Percentiles rank a stretch among this genome's conserved stretches.
phyloP scores from a whole-genome alignment of 495 filamentous ascomycete genomes.

The Penicillium chermesinum region DNA sequence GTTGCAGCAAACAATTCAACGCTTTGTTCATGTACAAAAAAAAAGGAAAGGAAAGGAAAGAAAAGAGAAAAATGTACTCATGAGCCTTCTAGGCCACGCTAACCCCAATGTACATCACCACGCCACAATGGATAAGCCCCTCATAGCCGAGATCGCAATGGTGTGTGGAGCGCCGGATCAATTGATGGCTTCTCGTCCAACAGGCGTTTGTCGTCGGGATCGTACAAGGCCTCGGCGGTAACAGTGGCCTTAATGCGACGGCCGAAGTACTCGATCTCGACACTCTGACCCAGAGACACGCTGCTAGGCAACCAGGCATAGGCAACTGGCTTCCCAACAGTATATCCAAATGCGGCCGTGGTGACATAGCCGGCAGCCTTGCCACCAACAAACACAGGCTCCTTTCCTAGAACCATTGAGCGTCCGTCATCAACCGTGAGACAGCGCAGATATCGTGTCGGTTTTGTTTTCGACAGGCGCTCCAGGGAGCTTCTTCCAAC shows the following conservation, averaged over 20 bases:
- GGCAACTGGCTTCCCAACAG: constrained; percentile 38
- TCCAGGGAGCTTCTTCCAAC: constrained; percentile 36
- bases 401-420: constrained; percentile 46
- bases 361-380: constrained; percentile 44
- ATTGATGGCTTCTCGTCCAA: constrained; percentile 9
- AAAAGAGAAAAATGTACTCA: too few species aligned
- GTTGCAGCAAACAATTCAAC: background rate
- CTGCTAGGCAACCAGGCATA: constrained; percentile 42
- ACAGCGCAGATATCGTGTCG: constrained; percentile 30
- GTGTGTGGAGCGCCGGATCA: constrained; percentile 4
- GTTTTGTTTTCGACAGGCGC: constrained; percentile 15
- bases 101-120: background rate
- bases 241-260: constrained; percentile 39
- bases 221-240: constrained; percentile 31
- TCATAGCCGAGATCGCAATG: constrained; percentile 17
- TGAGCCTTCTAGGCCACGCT: background rate
- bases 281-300: constrained; percentile 26
- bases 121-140: too few species aligned
- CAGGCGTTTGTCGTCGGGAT: constrained; percentile 30
- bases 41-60: too few species aligned
- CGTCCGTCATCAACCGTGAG: constrained; percentile 41
- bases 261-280: constrained; percentile 49
- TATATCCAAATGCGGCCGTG: constrained; percentile 44
- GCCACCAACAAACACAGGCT: constrained; percentile 40
- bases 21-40: background rate